These are phyloP conservation scores for Neofusicoccum cordaticola DNA, from an alignment of 2,329 filamentous ascomycete genomes.

Conservation along the genomic window DNA sequence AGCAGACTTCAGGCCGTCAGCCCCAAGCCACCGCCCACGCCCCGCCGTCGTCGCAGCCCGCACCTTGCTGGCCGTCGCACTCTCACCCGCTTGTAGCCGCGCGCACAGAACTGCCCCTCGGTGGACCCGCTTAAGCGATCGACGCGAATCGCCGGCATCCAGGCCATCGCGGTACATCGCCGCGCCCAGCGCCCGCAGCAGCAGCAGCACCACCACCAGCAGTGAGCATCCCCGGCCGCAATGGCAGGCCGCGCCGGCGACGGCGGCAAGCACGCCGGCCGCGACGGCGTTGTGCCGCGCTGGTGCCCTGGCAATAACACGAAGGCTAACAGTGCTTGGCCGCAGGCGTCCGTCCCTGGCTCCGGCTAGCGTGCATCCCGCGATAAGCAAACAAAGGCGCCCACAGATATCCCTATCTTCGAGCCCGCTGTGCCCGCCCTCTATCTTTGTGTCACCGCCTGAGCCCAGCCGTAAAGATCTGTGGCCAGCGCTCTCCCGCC, in stretches of 20 bases:
- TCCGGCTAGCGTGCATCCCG: slow-evolving; percentile 9
- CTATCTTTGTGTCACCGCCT: slow-evolving; percentile 6
- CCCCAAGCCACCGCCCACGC: not conserved
- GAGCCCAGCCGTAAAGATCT: not conserved
- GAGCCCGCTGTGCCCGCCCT: not conserved
- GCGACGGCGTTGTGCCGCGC: not conserved
- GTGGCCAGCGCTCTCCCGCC: not conserved
- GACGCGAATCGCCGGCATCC: slow-evolving; percentile 4
- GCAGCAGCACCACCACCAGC: not conserved
- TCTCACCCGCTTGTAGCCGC: slow-evolving; percentile 6
- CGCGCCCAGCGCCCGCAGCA: not conserved
- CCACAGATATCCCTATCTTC: slow-evolving; percentile 12
- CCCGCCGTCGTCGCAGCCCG: not conserved
- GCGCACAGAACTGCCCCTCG: slow-evolving; percentile 12
- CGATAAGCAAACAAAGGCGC: slow-evolving; percentile 17
- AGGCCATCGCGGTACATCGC: not conserved
- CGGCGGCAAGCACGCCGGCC: not conserved
- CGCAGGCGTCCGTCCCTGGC: slow-evolving; percentile 11
- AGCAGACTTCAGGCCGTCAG: not conserved
- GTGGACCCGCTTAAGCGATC: not conserved
- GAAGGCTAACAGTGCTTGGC: not conserved
- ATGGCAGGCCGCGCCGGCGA: too few species aligned
- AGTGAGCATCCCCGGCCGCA: not conserved
- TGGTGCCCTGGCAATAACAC: not conserved
- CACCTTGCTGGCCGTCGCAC: slow-evolving; percentile 1